A percentile compares a stretch with the other conserved stretches of the same genome.
These are phyloP conservation scores for Vitis cinerea DNA, from an alignment of 164 flowering plant species.

Conservation along the genomic window DNA sequence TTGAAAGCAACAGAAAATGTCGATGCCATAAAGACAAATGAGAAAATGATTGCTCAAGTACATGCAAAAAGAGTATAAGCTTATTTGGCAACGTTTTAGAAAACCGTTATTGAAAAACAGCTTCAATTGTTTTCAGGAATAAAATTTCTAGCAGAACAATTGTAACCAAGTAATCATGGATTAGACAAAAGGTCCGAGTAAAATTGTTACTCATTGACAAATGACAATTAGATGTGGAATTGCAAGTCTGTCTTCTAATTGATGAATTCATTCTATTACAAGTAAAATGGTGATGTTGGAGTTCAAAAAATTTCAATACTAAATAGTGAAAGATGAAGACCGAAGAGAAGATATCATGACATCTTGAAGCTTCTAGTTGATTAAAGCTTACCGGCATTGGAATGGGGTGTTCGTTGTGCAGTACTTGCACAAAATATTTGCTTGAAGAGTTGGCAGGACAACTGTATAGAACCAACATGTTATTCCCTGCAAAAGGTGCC, in stretches of 20 bases:
- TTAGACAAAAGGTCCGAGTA: not conserved
- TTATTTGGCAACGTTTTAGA: no score
- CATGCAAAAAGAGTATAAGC: no score
- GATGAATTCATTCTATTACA: not conserved
- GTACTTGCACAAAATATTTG: conserved; percentile 78
- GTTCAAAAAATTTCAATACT: not conserved
- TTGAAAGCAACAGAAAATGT: conserved; percentile 9
- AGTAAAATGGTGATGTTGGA: not conserved
- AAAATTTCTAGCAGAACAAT: not conserved
- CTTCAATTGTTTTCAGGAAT: no score
- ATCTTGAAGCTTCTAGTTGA: not conserved
- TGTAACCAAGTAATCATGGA: not conserved
- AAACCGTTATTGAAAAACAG: no score
- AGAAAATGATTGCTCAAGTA: not conserved
- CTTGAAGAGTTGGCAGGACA: conserved; percentile 57
- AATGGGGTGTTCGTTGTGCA: conserved; percentile 87
- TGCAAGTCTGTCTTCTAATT: no score
- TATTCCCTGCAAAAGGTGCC: conserved; percentile 94
- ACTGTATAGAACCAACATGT: conserved; percentile 75
- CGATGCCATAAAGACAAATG: not conserved
- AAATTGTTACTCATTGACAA: not conserved
- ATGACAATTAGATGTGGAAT: not conserved
- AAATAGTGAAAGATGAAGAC: not conserved
- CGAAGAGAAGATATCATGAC: not conserved
- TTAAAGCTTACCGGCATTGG: conserved; percentile 63